Evolutionary conservation across 129 eudicot species (phyloP), one percentile per base, ranked within the genome.

Genomic region (Artemisia argyi): DNA sequence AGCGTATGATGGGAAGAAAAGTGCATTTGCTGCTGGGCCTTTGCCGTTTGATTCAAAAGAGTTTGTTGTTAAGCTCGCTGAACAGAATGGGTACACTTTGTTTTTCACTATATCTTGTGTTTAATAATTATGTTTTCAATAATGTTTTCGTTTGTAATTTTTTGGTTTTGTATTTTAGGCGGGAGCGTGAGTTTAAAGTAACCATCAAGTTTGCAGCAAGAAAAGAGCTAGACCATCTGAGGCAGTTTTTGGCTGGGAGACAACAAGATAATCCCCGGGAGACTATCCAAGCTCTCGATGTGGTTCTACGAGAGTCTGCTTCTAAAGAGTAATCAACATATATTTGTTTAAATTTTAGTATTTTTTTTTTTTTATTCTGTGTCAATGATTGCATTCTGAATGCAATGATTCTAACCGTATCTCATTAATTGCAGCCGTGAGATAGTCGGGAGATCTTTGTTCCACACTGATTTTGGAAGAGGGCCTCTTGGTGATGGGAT

Each of bases 1-100:
- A 0, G 97, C 96, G 0, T 94, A 87, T 66, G 98, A 94, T 55
- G 98, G 98, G 0, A 80, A 82, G 10, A 94, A 94, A 22, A 88
- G 90, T 64, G 86, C 73, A 5, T 94, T 82, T 68, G 69, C 96
- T 32, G 93, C 91, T 2, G 96, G 93, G 2, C 56, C 84, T 0
- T 58, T 94, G 72, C 97, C 97, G 0, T 90, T 94, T 24, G 56
- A 66, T 0, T 85, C 97, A 0, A 88, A 82, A 65, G 98, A 94
- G 1, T 94, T 94, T 56, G 82, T 61, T 19, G 81, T 94, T n/a
- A 76, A 68, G 35, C 52, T 88, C 8, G 75, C 39, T 52, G 85
- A 79, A 7, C 49, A n/a, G 1, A 78, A 85, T 65, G 81, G 81
- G 81, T 78, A 77, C 44, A 17, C 7, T 44, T 1, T 17, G 28